These are phyloP conservation scores for Solanum chacoense DNA, from an alignment of 305 asterid genomes.

Conservation along the genomic window DNA sequence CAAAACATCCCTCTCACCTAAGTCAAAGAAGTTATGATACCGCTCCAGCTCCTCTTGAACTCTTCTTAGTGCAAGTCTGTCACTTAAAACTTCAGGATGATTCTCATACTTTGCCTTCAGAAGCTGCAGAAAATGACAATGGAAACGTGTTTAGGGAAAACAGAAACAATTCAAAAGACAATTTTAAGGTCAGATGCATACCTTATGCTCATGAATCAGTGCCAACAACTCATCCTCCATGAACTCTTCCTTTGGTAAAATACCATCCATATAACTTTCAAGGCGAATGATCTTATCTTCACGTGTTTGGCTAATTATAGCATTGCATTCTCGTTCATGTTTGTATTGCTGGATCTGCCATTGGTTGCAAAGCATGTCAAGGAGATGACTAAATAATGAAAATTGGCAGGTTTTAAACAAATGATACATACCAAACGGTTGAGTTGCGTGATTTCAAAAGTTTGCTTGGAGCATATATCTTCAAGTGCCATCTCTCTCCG, in stretches of 20 bases:
- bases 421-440: constrained; percentile 65
- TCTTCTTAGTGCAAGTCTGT: constrained; percentile 63
- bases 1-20: constrained; percentile 91
- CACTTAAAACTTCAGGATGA: constrained; percentile 81
- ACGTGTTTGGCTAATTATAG: constrained; percentile 76
- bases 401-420: constrained; percentile 3
- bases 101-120: constrained; percentile 74
- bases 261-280: constrained; percentile 94
- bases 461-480: constrained; percentile 67
- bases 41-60: constrained; percentile 76
- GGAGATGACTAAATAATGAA: neutral
- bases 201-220: constrained; percentile 79
- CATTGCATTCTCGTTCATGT: constrained; percentile 94
- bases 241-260: constrained; percentile 75
- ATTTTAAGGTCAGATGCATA: constrained; percentile 7
- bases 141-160: constrained; percentile 9
- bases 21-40: constrained; percentile 79
- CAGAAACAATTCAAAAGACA: neutral
- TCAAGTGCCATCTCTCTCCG: constrained; percentile 99
- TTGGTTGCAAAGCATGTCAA: constrained; percentile 1
- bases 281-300: constrained; percentile 95
- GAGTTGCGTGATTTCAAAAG: constrained; percentile 73
- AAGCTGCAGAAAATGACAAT: constrained; percentile 43
- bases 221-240: constrained; percentile 77
- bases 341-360: constrained; percentile 89